Evolutionary conservation across 371 early-diverging fungal species (phyloP).

Genomic region (Dichotomocladium elegans): DNA sequence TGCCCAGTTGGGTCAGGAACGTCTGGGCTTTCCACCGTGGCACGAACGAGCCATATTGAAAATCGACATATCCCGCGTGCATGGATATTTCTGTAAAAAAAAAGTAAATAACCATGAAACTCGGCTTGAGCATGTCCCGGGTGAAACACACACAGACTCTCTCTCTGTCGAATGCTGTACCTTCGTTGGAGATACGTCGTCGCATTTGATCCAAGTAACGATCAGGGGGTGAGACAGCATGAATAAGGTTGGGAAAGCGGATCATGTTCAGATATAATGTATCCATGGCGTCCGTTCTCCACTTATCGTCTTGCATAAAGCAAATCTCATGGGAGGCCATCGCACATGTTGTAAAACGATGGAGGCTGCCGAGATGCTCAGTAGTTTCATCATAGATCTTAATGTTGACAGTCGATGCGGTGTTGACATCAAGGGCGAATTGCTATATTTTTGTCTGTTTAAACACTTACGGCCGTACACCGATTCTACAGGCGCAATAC

Average conservation of each 20-base stretch:
- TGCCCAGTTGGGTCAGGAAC: constrained; percentile 51
- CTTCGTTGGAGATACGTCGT: constrained; percentile 55
- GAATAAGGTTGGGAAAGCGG: constrained; percentile 51
- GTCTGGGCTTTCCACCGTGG: constrained; percentile 48
- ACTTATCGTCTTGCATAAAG: constrained; percentile 63
- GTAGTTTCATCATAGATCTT: constrained; percentile 22
- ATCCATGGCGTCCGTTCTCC: constrained; percentile 54
- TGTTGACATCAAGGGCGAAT: constrained; percentile 5
- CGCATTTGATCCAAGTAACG: constrained; percentile 53
- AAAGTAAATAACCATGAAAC: background rate
- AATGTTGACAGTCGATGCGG: constrained; percentile 3
- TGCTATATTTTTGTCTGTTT: background rate
- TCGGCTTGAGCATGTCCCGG: too few relatives aligned
- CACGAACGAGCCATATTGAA: constrained; percentile 47
- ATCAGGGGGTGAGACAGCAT: constrained; percentile 55
- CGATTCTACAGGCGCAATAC: background rate
- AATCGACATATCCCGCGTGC: constrained; percentile 52
- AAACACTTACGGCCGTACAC: background rate
- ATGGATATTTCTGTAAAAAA: constrained; percentile 23
- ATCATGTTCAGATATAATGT: constrained; percentile 60
- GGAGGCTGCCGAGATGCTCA: constrained; percentile 32
- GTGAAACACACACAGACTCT: too few relatives aligned
- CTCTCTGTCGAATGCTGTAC: constrained; percentile 10
- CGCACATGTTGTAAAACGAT: constrained; percentile 58
- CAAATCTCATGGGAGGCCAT: constrained; percentile 55